phyloP scores from a whole-genome alignment of 768 basidiomycete genomes.

The Cystobasidium onofrii region DNA sequence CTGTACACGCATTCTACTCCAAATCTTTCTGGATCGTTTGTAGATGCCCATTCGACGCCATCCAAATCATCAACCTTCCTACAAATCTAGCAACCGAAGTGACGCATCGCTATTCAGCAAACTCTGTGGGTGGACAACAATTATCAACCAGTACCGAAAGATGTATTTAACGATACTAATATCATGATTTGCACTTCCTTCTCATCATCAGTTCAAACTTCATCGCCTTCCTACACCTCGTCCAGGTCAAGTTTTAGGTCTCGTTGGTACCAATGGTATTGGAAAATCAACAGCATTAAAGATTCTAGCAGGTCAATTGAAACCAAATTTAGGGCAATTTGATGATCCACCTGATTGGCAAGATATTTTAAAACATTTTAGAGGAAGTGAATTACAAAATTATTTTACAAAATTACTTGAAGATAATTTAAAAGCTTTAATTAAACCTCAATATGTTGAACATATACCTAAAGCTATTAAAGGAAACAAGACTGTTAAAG shows the following conservation, averaged over 20 bases:
- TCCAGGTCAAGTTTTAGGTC: conserved; percentile 94
- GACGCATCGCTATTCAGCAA: conserved; percentile 95
- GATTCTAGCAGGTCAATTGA: conserved; percentile 90
- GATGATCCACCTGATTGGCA: conserved; percentile 99
- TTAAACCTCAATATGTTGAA: conserved; percentile 99
- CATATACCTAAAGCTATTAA: conserved; percentile 96
- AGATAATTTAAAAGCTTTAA: conserved; percentile 95
- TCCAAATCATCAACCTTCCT: conserved; percentile 95
- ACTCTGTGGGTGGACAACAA: conserved; percentile 50
- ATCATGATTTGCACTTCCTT: background rate
- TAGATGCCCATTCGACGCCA: conserved; percentile 98
- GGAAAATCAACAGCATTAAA: conserved; percentile 98
- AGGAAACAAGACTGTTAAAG: conserved; percentile 68
- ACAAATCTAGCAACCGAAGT: conserved; percentile 93
- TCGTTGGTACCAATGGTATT: conserved; percentile 98
- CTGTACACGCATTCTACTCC: no score
- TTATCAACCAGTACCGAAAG: background rate
- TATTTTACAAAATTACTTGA: conserved; percentile 99
- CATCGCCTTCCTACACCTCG: conserved; percentile 94
- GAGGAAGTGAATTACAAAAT: conserved; percentile 96
- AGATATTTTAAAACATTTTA: conserved; percentile 95
- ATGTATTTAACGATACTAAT: no score
- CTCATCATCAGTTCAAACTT: conserved; percentile 63
- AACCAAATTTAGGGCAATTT: conserved; percentile 94
- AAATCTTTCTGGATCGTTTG: background rate